These are phyloP conservation scores for Penicillium subrubescens DNA, from an alignment of 495 filamentous ascomycete genomes.

Conservation along the genomic window DNA sequence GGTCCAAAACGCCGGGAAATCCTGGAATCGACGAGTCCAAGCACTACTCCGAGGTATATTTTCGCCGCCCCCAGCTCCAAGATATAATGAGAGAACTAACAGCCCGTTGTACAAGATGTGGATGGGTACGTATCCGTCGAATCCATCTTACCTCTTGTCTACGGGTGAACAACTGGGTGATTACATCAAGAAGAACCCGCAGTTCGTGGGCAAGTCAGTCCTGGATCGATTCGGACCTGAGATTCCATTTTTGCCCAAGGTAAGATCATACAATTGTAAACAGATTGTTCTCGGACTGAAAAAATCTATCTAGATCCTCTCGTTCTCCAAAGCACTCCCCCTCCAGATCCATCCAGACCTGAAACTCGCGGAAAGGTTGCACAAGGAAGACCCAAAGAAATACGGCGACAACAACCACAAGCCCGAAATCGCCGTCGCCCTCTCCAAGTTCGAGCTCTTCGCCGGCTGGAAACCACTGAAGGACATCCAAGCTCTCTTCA, in stretches of 20 bases:
- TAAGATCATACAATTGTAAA: conserved; percentile 13
- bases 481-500: conserved; percentile 62
- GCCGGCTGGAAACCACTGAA: conserved; percentile 70
- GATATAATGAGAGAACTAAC: background rate
- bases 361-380: conserved; percentile 61
- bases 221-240: conserved; percentile 64
- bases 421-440: conserved; percentile 77
- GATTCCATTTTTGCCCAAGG: conserved; percentile 76
- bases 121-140: conserved; percentile 79
- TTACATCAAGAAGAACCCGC: conserved; percentile 63
- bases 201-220: conserved; percentile 66
- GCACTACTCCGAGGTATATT: conserved; percentile 48
- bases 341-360: conserved; percentile 82
- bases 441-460: conserved; percentile 79
- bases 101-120: too few relatives aligned
- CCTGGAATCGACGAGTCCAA: conserved; percentile 42
- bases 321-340: conserved; percentile 75
- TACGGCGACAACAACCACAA: conserved; percentile 80
- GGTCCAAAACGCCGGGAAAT: conserved; percentile 46
- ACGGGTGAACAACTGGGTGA: conserved; percentile 67
- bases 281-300: background rate
- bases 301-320: conserved; percentile 57
- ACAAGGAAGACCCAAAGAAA: conserved; percentile 61
- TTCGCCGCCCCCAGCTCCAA: background rate
- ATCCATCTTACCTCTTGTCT: conserved; percentile 62